Percentiles rank a stretch among this genome's conserved stretches.
Evolutionary conservation across 768 basidiomycete genomes (phyloP).

Genomic region (Rhizopogon rudus): DNA sequence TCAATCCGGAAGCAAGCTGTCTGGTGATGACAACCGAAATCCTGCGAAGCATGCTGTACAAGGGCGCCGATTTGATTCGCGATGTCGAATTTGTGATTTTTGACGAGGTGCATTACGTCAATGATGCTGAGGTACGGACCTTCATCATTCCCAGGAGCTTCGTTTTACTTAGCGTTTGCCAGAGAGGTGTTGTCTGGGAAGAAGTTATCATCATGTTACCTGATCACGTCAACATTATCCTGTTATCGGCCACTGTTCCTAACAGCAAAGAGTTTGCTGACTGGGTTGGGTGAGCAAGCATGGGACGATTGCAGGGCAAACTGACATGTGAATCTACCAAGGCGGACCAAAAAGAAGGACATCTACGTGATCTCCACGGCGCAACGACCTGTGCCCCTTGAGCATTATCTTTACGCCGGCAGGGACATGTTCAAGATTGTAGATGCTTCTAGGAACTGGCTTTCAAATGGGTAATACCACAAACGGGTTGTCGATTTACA

Average conservation of each 20-base stretch:
- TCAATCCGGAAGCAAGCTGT: conserved; percentile 96
- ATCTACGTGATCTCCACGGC: conserved; percentile 98
- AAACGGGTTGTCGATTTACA: neutral
- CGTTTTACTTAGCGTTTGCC: conserved; percentile 9
- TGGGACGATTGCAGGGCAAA: neutral
- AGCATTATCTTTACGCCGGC: conserved; percentile 96
- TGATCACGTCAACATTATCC: conserved; percentile 96
- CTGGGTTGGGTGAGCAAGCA: conserved; percentile 86
- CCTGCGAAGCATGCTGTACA: conserved; percentile 95
- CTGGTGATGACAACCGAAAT: conserved; percentile 99
- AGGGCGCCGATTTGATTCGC: conserved; percentile 96
- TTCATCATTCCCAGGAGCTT: conserved; percentile 2
- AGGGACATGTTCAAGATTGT: conserved; percentile 92
- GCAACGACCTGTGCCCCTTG: conserved; percentile 93
- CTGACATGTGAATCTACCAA: conserved; percentile 24
- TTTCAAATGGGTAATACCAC: conserved; percentile 73
- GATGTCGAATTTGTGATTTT: conserved; percentile 99
- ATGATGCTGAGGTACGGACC: conserved; percentile 84
- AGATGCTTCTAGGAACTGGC: conserved; percentile 60
- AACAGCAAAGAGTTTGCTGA: conserved; percentile 98
- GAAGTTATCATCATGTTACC: conserved; percentile 99
- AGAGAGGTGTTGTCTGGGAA: conserved; percentile 99
- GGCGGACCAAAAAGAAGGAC: conserved; percentile 98
- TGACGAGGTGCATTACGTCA: conserved; percentile 99
- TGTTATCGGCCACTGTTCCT: conserved; percentile 95